A percentile compares a stretch with the other conserved stretches of the same genome.
These are phyloP conservation scores for Ustilago hordei DNA, from an alignment of 1,284 basidiomycete genomes.

Conservation along the genomic window DNA sequence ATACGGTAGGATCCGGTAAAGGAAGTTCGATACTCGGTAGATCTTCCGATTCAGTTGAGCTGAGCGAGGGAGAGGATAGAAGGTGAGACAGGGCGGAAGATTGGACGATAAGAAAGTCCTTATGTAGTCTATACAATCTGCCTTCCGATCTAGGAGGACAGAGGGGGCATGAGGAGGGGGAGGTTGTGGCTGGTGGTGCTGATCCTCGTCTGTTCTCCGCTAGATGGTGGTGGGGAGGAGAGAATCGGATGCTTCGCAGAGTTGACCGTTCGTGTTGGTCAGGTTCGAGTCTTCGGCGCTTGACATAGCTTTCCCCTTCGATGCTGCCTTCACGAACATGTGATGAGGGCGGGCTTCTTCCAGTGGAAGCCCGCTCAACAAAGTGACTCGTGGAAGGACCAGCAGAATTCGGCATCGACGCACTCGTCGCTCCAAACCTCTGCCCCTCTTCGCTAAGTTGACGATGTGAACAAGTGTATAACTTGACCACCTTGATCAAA, in stretches of 20 bases:
- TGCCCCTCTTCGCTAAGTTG: neutral
- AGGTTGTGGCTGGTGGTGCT: constrained; percentile 7
- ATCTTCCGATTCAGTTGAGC: neutral
- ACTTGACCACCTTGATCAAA: constrained; percentile 6
- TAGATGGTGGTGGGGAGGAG: neutral
- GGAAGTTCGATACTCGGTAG: neutral
- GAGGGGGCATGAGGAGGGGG: neutral
- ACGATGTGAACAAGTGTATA: constrained; percentile 4
- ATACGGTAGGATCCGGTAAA: constrained; percentile 19
- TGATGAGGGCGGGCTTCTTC: too few relatives aligned
- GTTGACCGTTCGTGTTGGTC: neutral
- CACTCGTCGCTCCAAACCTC: neutral
- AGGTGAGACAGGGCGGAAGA: neutral
- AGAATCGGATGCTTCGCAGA: neutral
- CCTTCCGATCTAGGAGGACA: neutral
- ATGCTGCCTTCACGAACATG: neutral
- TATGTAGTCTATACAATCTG: constrained; percentile 7
- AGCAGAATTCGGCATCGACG: constrained; percentile 1
- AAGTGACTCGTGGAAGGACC: neutral
- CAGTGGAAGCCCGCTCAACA: too few relatives aligned
- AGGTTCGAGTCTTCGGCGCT: neutral
- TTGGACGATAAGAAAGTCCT: constrained; percentile 14
- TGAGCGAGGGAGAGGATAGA: neutral
- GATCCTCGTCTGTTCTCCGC: constrained; percentile 12
- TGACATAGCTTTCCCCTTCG: neutral